These are phyloP conservation scores for Hericium coralloides DNA, from an alignment of 768 basidiomycete species.

Conservation along the genomic window DNA sequence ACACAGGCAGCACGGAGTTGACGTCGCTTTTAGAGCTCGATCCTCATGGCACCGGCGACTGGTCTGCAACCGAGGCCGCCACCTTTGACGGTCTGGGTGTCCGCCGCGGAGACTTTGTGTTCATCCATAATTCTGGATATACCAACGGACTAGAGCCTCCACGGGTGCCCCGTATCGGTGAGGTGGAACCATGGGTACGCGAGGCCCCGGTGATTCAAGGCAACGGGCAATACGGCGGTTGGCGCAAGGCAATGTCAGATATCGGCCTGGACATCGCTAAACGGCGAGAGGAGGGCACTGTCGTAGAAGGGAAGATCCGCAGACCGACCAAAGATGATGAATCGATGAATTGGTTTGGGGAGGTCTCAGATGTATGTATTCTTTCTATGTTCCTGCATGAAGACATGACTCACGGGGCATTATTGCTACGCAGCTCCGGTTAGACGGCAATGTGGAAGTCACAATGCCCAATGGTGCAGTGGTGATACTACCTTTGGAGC, in stretches of 20 bases:
- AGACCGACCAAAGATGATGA: constrained; percentile 31
- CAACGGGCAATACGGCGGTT: constrained; percentile 50
- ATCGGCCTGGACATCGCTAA: constrained; percentile 52
- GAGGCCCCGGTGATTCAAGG: constrained; percentile 39
- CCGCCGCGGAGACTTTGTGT: constrained; percentile 75
- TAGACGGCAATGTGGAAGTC: constrained; percentile 69
- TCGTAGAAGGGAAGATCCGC: constrained; percentile 34
- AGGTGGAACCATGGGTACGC: constrained; percentile 72
- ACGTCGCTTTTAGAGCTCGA: constrained; percentile 86
- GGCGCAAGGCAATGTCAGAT: constrained; percentile 66
- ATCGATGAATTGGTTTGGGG: constrained; percentile 72
- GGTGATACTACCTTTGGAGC: constrained; percentile 48
- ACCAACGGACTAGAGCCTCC: constrained; percentile 67
- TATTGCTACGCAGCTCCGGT: constrained; percentile 40
- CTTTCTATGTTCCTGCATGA: background rate
- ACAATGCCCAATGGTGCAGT: constrained; percentile 51
- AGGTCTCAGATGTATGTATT: constrained; percentile 61
- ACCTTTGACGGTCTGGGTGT: constrained; percentile 65
- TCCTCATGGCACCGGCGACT: constrained; percentile 62
- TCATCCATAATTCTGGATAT: constrained; percentile 61
- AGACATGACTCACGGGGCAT: background rate
- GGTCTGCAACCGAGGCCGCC: constrained; percentile 30
- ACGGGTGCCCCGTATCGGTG: constrained; percentile 75
- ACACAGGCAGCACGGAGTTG: constrained; percentile 46
- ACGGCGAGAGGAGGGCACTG: constrained; percentile 25